phyloP scores from a whole-genome alignment of 2,329 filamentous ascomycete genomes.

The Fusarium begoniae region DNA sequence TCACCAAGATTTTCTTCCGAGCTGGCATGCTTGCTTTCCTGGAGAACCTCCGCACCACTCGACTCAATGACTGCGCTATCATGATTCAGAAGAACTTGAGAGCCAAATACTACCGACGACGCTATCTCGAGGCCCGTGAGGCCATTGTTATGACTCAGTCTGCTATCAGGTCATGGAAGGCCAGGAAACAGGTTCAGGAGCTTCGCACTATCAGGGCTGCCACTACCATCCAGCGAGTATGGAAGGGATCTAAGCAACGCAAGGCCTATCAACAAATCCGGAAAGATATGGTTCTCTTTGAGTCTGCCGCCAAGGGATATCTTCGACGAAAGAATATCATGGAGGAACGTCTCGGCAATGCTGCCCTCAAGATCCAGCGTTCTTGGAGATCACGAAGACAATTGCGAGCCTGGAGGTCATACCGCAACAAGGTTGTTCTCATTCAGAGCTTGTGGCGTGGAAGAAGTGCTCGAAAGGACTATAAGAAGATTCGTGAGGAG shows the following conservation, averaged over 20 bases:
- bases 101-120: conserved; percentile 93
- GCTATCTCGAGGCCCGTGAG: conserved; percentile 86
- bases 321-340: conserved; percentile 90
- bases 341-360: conserved; percentile 93
- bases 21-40: conserved; percentile 98
- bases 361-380: conserved; percentile 88
- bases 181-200: conserved; percentile 81
- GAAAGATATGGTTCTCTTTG: conserved; percentile 85
- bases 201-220: conserved; percentile 85
- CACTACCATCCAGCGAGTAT: conserved; percentile 93
- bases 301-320: conserved; percentile 91
- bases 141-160: conserved; percentile 85
- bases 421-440: conserved; percentile 87
- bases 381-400: conserved; percentile 86
- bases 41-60: conserved; percentile 89
- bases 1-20: conserved; percentile 99
- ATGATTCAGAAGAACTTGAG: conserved; percentile 99
- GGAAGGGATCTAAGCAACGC: conserved; percentile 91
- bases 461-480: conserved; percentile 79
- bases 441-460: conserved; percentile 95
- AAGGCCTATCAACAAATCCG: conserved; percentile 82
- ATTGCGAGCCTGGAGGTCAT: conserved; percentile 83
- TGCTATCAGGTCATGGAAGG: conserved; percentile 77
- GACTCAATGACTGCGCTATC: conserved; percentile 91
- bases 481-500: conserved; percentile 93